Evolutionary conservation across 202 grass and related monocot genomes (phyloP).

Genomic region (Eragrostis tef): DNA sequence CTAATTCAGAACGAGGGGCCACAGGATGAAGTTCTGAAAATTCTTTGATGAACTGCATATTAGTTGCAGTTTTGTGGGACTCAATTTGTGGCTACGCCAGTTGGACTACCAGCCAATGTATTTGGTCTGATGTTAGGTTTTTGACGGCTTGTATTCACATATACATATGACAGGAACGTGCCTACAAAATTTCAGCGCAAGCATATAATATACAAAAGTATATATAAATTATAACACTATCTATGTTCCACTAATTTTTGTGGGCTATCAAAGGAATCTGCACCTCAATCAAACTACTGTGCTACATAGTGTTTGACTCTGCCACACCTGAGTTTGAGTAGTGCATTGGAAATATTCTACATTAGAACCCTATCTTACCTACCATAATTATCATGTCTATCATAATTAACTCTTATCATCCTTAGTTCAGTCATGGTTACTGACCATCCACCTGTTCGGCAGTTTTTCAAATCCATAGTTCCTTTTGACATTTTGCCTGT

Average conservation of each 20-base stretch:
- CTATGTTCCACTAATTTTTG: neutral
- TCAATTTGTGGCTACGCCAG: neutral
- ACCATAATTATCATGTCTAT: constrained; percentile 28
- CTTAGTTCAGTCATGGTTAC: constrained; percentile 21
- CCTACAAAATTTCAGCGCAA: neutral
- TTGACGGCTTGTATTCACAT: neutral
- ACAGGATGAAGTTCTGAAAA: neutral
- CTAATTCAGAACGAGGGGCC: too few species aligned
- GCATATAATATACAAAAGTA: neutral
- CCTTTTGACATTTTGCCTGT: constrained; percentile 37
- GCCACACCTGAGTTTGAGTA: neutral
- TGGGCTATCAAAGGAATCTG: constrained; percentile 1
- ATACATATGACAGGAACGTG: neutral
- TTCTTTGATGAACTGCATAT: too few species aligned
- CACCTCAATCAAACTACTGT: constrained; percentile 4
- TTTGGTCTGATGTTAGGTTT: neutral
- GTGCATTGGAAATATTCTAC: neutral
- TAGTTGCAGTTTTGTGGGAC: too few species aligned
- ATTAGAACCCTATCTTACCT: constrained; percentile 41
- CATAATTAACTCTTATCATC: constrained; percentile 13
- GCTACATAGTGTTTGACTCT: neutral
- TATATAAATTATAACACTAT: neutral
- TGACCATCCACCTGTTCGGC: constrained; percentile 48
- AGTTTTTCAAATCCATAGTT: neutral
- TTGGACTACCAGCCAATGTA: neutral